Conservation (phyloP, 345 rosid genomes). For the Eucalyptus camaldulensis region DNA sequence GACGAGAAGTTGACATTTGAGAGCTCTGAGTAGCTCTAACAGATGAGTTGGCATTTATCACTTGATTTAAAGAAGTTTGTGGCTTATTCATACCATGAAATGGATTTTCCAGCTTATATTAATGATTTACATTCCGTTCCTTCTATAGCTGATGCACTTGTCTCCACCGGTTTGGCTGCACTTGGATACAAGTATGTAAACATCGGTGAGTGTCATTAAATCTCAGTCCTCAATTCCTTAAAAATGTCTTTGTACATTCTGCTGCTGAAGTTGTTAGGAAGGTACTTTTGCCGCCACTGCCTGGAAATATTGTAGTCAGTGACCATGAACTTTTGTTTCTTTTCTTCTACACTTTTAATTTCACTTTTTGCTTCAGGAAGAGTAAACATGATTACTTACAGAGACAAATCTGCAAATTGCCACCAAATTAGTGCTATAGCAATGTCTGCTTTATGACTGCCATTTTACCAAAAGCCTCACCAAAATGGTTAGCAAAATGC, state of each 20-base stretch:
- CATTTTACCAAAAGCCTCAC: background rate
- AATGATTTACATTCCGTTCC: background rate
- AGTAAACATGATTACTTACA: background rate
- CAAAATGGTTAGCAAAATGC: background rate
- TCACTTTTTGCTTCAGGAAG: background rate
- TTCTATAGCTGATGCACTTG: conserved; percentile 34
- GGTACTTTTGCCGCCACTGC: background rate
- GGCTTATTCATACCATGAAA: background rate
- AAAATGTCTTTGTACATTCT: background rate
- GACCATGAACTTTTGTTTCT: background rate
- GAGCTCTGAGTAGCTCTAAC: background rate
- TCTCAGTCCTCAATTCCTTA: background rate
- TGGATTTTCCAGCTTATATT: background rate
- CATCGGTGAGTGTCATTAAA: conserved; percentile 19
- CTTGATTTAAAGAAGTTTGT: background rate
- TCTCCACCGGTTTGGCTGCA: conserved; percentile 37
- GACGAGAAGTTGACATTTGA: background rate
- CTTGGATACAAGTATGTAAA: conserved; percentile 45
- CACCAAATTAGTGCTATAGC: background rate
- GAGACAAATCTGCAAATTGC: background rate
- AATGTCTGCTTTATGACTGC: background rate
- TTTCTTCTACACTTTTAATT: background rate
- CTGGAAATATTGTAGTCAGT: background rate
- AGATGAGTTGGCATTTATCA: background rate
- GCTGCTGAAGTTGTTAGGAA: background rate